Conservation (phyloP, 2,329 filamentous ascomycete genomes). For the Aspergillus pseudoglaucus region DNA sequence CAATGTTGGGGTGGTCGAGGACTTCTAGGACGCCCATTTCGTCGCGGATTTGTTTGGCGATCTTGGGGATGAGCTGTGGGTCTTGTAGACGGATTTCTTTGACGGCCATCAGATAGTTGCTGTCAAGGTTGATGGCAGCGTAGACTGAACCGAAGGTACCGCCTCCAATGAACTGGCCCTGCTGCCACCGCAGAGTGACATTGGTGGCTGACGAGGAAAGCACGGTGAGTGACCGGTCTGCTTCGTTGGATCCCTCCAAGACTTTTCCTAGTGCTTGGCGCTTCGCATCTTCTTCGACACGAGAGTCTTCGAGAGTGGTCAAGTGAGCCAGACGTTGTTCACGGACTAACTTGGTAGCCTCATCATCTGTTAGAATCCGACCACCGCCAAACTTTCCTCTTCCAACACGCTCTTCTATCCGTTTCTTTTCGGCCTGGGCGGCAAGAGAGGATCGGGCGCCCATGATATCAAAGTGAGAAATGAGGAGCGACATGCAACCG, state of each 20-base stretch:
- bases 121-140: conserved; percentile 93
- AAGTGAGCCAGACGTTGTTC: conserved; percentile 70
- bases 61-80: conserved; percentile 88
- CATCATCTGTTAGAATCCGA: conserved; percentile 69
- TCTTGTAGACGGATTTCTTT: conserved; percentile 98
- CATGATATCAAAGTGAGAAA: conserved; percentile 99
- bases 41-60: conserved; percentile 88
- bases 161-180: conserved; percentile 95
- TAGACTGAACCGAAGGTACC: conserved; percentile 98
- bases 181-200: conserved; percentile 93
- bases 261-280: conserved; percentile 83
- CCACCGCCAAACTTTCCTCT: conserved; percentile 73
- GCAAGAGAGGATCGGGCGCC: conserved; percentile 88
- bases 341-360: conserved; percentile 67
- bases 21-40: conserved; percentile 97
- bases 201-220: conserved; percentile 92
- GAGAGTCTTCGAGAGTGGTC: conserved; percentile 66
- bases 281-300: conserved; percentile 75
- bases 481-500: conserved; percentile 93
- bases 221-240: conserved; percentile 88
- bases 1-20: conserved; percentile 93
- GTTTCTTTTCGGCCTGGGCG: conserved; percentile 86
- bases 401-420: conserved; percentile 72
- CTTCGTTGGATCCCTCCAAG: conserved; percentile 89
- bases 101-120: conserved; percentile 93